Conservation (phyloP, 1,284 basidiomycete species). For the Coniferiporia sulphurascens region DNA sequence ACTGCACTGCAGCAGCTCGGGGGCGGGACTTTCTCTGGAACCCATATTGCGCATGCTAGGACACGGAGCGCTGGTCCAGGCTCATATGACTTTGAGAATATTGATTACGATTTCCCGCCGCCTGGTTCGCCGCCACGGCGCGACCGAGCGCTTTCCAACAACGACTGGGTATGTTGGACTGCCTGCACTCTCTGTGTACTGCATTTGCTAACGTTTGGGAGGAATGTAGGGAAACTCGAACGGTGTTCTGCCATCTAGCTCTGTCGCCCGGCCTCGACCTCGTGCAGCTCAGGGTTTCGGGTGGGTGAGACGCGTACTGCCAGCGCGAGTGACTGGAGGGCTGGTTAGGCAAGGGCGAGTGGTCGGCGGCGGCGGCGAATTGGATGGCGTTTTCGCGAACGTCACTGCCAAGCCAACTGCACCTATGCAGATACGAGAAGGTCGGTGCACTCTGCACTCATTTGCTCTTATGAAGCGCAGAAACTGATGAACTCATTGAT, state of each 20-base stretch:
- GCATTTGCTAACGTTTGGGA: not conserved
- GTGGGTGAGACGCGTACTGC: conserved; percentile 54
- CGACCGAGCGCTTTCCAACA: conserved; percentile 52
- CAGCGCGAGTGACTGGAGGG: conserved; percentile 33
- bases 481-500: not conserved
- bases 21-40: not conserved
- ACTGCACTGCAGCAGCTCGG: not conserved
- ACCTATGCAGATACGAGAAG: conserved; percentile 56
- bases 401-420: conserved; percentile 85
- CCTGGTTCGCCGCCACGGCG: conserved; percentile 79
- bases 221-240: conserved; percentile 66
- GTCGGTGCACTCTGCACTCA: conserved; percentile 32
- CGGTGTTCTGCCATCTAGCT: conserved; percentile 60
- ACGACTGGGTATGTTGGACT: conserved; percentile 35
- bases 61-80: conserved; percentile 28
- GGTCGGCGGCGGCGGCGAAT: conserved; percentile 72
- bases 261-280: conserved; percentile 32
- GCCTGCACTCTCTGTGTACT: not conserved
- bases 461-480: not conserved
- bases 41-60: not conserved
- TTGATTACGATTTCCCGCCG: conserved; percentile 67
- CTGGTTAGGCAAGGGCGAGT: conserved; percentile 1
- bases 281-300: conserved; percentile 32
- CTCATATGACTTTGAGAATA: conserved; percentile 81
- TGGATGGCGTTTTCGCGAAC: conserved; percentile 96